Conservation (phyloP, 768 basidiomycete species). For the Lactifluus subvellereus region DNA sequence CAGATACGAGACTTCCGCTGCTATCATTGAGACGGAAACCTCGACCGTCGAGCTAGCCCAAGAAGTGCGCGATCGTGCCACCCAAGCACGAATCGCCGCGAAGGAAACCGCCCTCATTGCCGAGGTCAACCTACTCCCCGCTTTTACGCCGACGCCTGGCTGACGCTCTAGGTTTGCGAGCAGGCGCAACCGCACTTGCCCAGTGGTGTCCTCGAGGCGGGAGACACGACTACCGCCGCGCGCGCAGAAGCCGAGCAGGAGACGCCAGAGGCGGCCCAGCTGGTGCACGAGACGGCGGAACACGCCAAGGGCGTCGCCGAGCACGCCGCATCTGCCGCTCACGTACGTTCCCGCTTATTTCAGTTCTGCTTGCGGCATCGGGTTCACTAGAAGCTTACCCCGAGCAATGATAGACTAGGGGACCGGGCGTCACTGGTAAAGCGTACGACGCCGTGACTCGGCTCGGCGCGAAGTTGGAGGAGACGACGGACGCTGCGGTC, state of each 20-base stretch:
- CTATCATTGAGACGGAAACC: slow-evolving; percentile 17
- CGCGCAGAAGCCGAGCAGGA: slow-evolving; percentile 46
- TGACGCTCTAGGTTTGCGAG: not conserved
- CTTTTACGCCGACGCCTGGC: not conserved
- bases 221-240: slow-evolving; percentile 48
- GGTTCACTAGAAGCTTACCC: not conserved
- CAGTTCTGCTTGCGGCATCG: not conserved
- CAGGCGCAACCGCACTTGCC: slow-evolving; percentile 5
- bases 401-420: not conserved
- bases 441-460: slow-evolving; percentile 27
- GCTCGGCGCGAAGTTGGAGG: slow-evolving; percentile 29
- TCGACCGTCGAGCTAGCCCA: slow-evolving; percentile 15
- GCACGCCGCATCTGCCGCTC: slow-evolving; percentile 48
- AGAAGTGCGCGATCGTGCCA: slow-evolving; percentile 4
- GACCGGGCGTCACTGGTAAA: slow-evolving; percentile 10
- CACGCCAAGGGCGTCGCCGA: slow-evolving; percentile 41
- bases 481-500: slow-evolving; percentile 48
- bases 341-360: slow-evolving; percentile 33
- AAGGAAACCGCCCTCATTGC: slow-evolving; percentile 14
- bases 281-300: slow-evolving; percentile 45
- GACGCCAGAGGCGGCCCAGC: slow-evolving; percentile 34
- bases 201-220: not conserved
- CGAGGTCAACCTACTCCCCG: not conserved
- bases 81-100: slow-evolving; percentile 9
- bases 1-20: slow-evolving; percentile 20